Base-by-base conservation (phyloP, 2,329 filamentous ascomycete genomes). In the Domatiomyces globalis region DNA sequence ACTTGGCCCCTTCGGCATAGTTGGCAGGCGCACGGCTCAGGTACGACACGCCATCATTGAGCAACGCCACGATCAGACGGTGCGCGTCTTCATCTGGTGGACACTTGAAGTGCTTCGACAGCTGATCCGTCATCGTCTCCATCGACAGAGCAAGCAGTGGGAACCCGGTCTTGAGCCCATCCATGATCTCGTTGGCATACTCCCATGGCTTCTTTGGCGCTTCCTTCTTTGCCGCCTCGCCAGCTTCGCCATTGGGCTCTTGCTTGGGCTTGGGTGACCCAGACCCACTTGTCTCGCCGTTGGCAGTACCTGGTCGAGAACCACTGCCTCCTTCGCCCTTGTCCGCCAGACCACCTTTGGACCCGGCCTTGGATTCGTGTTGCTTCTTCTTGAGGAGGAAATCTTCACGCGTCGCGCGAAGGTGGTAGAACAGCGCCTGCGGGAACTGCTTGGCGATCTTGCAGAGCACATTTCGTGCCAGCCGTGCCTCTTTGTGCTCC, bases 101-200 rank as follows among this genome's bases (percentile, higher is more conserved):
- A 62, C 92, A 96, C 71, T 98, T 98, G 78, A 98, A 98, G 69
- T 96, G 85, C 74, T 96, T 96, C 67, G 92, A 85, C 53, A 98
- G 95, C 69, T 96, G 90, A 65, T 98, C 92, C 27, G 96, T 89
- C 88, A 96, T 98, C 0, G 90, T 95, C 71, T 99, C 92, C 92
- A 99, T 96, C 0, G 90, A 95, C 44, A 96, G 73, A 8, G 94
- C 92, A 60, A 99, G 78, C 17, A 99, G 76, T 20, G 92, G 92
- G 74, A 96, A 98, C 0, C 90, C 89, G 5, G 92, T 96, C 74
- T 98, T 96, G 50, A 98, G 80, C 27, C 88, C 85, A 33, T 88
- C 85, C 77, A 95, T 88, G 54, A 98, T 87, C 65, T 96, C 89
- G 60, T 98, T 92, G 0, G 88, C 90, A 61, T 94, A 83, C 65